Base-by-base conservation (phyloP, 139 green algal genomes). In the Desmodesmus armatus region DNA sequence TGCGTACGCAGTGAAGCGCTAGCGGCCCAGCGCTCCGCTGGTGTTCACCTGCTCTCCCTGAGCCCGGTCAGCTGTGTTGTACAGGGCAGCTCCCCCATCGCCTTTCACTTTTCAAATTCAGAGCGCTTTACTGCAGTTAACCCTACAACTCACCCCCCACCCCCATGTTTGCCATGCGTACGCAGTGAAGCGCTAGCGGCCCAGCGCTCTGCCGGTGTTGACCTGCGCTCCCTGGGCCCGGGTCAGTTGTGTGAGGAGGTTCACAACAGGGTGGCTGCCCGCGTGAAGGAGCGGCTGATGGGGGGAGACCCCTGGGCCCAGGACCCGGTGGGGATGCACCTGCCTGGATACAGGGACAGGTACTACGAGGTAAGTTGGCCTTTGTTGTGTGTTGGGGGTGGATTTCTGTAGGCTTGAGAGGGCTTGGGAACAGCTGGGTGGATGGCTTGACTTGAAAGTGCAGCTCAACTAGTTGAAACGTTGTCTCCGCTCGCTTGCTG, bases 281-380 rank as follows among this genome's bases (percentile, higher is more conserved):
- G 88, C 0, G 76, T 91, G 55, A 62, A 91, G 25, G 80, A 87
- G 17, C 23, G 71, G 15, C 29, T 85, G 15, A 75, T 86, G 60
- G 87, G 66, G 1, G 80, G 66, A 15, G 82, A 89, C 53, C 71
- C 74, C 11, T 90, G 78, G 78, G 82, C 85, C 17, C 89, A 86
- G 4, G 92, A 95, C 83, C 92, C 91, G 2, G 78, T 92, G 71
- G 70, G 66, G n/a, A 85, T 93, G 58, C 62, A 74, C 7, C 43
- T 89, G 31, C 67, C 85, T 0, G 90, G 88, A 25, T 93, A 90
- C 86, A 79, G 91, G 19, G 41, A 88, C 3, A 83, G 91, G 37
- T 90, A 92, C 84, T 95, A 95, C 80, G 43, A 87, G 47, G 76
- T 82, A 19, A 70, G 33, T 2, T n/a, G n/a, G n/a, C n/a, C n/a